Evolutionary conservation across 2,329 filamentous ascomycete species (phyloP).

Genomic region (Pyricularia grisea): DNA sequence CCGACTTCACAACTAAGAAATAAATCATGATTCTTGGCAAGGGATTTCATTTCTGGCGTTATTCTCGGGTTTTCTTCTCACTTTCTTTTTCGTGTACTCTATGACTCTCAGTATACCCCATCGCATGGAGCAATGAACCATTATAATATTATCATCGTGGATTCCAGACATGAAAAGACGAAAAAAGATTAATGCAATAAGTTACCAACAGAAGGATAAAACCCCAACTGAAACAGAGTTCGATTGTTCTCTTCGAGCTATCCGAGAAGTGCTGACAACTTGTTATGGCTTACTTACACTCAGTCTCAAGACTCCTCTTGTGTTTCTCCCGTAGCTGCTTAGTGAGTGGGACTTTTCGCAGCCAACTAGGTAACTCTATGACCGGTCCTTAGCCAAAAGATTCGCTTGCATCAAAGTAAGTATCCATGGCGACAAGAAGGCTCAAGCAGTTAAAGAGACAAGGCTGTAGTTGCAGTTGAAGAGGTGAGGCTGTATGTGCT

Average conservation of each 20-base stretch:
- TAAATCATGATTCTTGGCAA: constrained; percentile 15
- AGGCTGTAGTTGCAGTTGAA: too few species aligned
- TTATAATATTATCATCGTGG: neutral
- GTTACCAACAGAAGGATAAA: neutral
- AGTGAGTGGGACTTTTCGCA: too few species aligned
- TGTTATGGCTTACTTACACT: too few species aligned
- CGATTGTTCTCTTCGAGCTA: neutral
- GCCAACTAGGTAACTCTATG: too few species aligned
- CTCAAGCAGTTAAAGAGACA: too few species aligned
- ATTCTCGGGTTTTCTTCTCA: neutral
- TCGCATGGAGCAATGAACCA: neutral
- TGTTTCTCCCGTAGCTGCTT: too few species aligned
- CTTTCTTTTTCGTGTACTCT: neutral
- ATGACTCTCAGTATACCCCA: neutral
- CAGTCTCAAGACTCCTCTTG: too few species aligned
- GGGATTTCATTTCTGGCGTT: neutral
- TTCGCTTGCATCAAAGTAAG: too few species aligned
- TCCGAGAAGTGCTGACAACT: too few species aligned
- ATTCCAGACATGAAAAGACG: neutral
- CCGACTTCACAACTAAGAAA: constrained; percentile 73
- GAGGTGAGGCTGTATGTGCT: too few species aligned
- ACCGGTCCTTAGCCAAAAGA: too few species aligned
- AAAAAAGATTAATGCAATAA: neutral
- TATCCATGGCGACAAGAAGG: too few species aligned
- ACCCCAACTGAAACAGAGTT: neutral